Evolutionary conservation across 225 moss, liverwort and hornwort genomes (phyloP).

Genomic region (Rhytidiadelphus loreus): DNA sequence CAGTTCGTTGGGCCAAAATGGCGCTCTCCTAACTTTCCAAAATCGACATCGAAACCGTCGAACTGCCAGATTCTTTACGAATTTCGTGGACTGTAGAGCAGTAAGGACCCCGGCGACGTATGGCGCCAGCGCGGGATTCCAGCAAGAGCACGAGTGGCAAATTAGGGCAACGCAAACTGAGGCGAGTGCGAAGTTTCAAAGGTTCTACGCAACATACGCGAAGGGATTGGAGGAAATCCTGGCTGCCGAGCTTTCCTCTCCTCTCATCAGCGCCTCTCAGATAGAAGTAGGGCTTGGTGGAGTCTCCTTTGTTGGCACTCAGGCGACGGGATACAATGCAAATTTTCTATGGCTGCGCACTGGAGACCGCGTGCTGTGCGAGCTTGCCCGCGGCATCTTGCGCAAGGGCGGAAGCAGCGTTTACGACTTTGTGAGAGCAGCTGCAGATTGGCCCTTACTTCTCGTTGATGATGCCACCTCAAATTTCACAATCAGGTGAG

Average conservation of each 20-base stretch:
- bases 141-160: neutral
- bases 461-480: slow-evolving; percentile 28
- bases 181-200: neutral
- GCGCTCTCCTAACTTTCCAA: slow-evolving; percentile 5
- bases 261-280: slow-evolving; percentile 38
- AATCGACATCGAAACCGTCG: neutral
- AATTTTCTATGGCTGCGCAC: slow-evolving; percentile 76
- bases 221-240: slow-evolving; percentile 66
- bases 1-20: slow-evolving; percentile 50
- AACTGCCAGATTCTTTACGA: neutral
- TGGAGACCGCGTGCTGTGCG: slow-evolving; percentile 57
- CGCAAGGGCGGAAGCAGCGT: slow-evolving; percentile 8
- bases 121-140: neutral
- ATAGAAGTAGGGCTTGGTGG: slow-evolving; percentile 60
- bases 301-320: slow-evolving; percentile 50
- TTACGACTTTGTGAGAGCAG: slow-evolving; percentile 59
- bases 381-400: slow-evolving; percentile 49
- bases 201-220: slow-evolving; percentile 63
- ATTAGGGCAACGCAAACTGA: neutral
- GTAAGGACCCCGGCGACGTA: neutral
- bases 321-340: slow-evolving; percentile 48
- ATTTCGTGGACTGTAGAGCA: neutral
- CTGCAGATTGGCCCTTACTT: slow-evolving; percentile 58
- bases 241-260: slow-evolving; percentile 62
- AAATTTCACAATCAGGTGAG: neutral